These are phyloP conservation scores for Orbilia blumenaviensis DNA, from an alignment of 2,329 filamentous ascomycete species.

Conservation along the genomic window DNA sequence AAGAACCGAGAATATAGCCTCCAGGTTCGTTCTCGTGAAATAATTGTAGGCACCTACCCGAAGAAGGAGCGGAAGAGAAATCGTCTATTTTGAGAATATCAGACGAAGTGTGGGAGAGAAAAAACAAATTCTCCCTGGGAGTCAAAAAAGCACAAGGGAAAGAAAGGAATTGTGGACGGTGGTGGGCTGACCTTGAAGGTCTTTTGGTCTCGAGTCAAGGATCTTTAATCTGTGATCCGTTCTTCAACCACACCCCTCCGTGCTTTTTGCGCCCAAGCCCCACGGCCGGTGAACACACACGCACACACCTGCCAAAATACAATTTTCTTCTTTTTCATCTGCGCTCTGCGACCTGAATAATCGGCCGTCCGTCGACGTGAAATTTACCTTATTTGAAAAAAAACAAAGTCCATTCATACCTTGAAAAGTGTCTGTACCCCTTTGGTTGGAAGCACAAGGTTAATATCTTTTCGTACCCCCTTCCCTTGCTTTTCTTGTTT, in stretches of 20 bases:
- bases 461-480: conserved; percentile 42
- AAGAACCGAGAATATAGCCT: conserved; percentile 36
- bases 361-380: conserved; percentile 44
- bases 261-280: conserved; percentile 46
- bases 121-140: conserved; percentile 27
- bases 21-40: conserved; percentile 13
- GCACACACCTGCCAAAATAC: conserved; percentile 27
- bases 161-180: conserved; percentile 25
- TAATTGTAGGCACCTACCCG: conserved; percentile 52
- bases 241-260: conserved; percentile 45
- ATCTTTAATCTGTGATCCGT: conserved; percentile 49
- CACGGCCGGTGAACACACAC: conserved; percentile 44
- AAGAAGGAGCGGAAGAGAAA: conserved; percentile 52
- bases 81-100: conserved; percentile 55
- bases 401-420: conserved; percentile 33
- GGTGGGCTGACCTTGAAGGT: conserved; percentile 50
- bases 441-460: conserved; percentile 53
- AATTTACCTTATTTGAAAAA: conserved; percentile 51
- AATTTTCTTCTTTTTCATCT: conserved; percentile 39
- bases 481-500: conserved; percentile 23
- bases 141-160: conserved; percentile 17
- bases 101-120: conserved; percentile 49
- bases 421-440: conserved; percentile 34
- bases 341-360: conserved; percentile 24
- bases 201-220: conserved; percentile 36